phyloP scores from a whole-genome alignment of 2,329 filamentous ascomycete genomes.

The Blastomyces emzantsi region DNA sequence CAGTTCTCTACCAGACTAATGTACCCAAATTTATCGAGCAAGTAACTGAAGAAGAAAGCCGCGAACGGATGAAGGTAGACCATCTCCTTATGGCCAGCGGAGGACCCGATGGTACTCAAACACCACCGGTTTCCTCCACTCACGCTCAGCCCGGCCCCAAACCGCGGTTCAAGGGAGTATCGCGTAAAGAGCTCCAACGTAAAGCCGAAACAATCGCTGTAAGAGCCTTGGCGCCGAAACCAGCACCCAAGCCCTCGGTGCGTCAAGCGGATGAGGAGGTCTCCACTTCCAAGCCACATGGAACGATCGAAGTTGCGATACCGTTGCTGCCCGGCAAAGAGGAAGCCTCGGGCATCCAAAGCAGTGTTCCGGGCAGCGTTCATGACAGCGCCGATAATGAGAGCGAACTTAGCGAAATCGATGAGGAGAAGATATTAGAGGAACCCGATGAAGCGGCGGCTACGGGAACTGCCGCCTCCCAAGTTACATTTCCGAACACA shows the following conservation, averaged over 20 bases:
- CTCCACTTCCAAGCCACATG: not conserved
- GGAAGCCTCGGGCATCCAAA: conserved; percentile 35
- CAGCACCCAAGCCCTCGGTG: conserved; percentile 10
- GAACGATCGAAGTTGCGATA: not conserved
- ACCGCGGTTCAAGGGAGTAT: conserved; percentile 48
- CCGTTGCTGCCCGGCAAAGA: conserved; percentile 31
- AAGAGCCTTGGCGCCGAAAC: conserved; percentile 22
- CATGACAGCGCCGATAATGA: conserved; percentile 61
- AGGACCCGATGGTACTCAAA: conserved; percentile 15
- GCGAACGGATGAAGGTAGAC: conserved; percentile 41
- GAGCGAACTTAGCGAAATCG: conserved; percentile 59
- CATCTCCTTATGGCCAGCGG: conserved; percentile 37
- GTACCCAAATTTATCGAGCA: conserved; percentile 33
- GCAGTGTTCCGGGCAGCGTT: conserved; percentile 50
- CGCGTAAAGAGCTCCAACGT: conserved; percentile 50
- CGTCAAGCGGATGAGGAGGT: conserved; percentile 11
- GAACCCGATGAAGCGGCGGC: not conserved
- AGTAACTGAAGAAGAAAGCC: conserved; percentile 38
- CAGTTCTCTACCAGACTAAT: conserved; percentile 42
- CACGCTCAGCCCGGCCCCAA: conserved; percentile 18
- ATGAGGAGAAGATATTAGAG: conserved; percentile 35
- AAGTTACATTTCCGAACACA: conserved; percentile 13
- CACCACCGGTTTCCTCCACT: conserved; percentile 15
- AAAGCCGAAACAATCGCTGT: conserved; percentile 49
- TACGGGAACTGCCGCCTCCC: not conserved